Evolutionary conservation across 2,329 filamentous ascomycete species (phyloP), one percentile per base, ranked within the genome.

Genomic region (Ophiostoma triangulosporum): DNA sequence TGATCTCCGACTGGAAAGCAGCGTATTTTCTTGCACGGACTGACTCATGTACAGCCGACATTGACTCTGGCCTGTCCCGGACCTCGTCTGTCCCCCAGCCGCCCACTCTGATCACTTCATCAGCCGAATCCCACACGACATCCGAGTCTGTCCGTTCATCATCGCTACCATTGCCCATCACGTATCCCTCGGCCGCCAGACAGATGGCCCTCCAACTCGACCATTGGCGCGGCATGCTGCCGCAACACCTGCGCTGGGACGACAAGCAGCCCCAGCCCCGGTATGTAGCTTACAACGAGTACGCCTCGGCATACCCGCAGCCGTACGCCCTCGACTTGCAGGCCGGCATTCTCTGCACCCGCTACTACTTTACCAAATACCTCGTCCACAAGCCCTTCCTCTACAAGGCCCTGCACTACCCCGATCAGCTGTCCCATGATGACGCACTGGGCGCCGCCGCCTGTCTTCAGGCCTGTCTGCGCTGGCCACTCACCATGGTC

Each of bases 401-500:
- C 5, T 81, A 76, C 66, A 81, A 80, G 60, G 77, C 74, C 1
- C 66, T 81, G 3, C 77, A 82, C 61, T 72, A 74, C 58, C 75
- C 77, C 0, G 73, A 78, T 43, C 64, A 68, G 29, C 68, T 81
- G 64, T 74, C 71, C 0, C 63, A 68, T 7, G 75, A 78, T 35
- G 80, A 83, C 62, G 69, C 69, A 2, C 66, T 73, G 14, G 76
- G 73, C 27, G 75, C 70, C n/a, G 77, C 73, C 3, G 69, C 76
- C 54, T 81, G 79, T 57, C 70, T 83, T 15, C 70, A 75, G 58
- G 70, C 75, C 1, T 74, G 72, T n/a, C 65, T 82, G 14, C 69
- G 74, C 54, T 83, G 80, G 80, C 79, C 80, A 1, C 68, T 83
- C 24, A 69, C 73, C 22, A 72, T 81, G 66, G 73, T 75, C 7